Evolutionary conservation across 2,329 filamentous ascomycete species (phyloP).

Genomic region (Raffaelea albimanens): DNA sequence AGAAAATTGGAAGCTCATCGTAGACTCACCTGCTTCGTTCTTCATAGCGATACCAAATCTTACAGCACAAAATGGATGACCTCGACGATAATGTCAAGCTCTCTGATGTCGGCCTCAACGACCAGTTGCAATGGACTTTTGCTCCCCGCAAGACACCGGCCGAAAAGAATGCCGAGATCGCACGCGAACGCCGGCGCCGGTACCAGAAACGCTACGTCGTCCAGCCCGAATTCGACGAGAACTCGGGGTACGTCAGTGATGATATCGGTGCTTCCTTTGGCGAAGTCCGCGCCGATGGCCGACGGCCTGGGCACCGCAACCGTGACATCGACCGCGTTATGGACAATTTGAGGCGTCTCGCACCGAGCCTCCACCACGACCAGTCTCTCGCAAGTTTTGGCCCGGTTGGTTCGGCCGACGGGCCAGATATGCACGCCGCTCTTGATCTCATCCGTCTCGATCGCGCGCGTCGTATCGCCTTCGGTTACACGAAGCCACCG

Average conservation of each 20-base stretch:
- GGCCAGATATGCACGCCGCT: background rate
- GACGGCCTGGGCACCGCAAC: background rate
- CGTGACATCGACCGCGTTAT: background rate
- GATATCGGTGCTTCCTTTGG: too few species aligned
- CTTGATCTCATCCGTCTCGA: constrained; percentile 10
- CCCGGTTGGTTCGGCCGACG: background rate
- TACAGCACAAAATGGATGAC: too few species aligned
- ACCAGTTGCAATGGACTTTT: constrained; percentile 1
- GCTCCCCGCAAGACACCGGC: background rate
- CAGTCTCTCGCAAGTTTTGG: constrained; percentile 7
- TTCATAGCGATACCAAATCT: too few species aligned
- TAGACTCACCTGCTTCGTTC: too few species aligned
- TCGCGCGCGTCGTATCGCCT: constrained; percentile 11
- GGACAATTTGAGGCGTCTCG: constrained; percentile 1
- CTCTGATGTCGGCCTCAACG: constrained; percentile 8
- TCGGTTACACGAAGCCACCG: constrained; percentile 8
- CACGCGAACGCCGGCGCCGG: background rate
- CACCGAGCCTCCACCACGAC: background rate
- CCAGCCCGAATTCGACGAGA: too few species aligned
- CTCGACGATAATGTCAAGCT: background rate
- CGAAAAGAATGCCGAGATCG: background rate
- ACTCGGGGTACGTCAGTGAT: too few species aligned
- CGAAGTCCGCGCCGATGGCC: background rate
- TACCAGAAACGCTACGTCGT: background rate
- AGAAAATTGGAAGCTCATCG: too few species aligned